Base-by-base conservation (phyloP, 352 stramenopile genomes). In the Discostella stelligera region DNA sequence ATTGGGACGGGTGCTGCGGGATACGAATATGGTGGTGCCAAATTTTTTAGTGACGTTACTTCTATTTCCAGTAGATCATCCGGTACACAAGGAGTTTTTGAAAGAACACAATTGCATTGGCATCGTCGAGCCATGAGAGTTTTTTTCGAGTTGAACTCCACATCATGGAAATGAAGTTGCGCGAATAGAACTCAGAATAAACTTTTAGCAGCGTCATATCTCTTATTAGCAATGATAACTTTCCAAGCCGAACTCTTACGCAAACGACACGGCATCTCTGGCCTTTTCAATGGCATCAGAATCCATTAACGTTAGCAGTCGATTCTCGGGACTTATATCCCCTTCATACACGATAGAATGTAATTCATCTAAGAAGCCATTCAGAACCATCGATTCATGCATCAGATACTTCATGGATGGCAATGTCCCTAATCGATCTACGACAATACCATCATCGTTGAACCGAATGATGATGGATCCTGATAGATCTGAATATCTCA, bases 1-100 rank as follows among this genome's bases (percentile, higher is more conserved):
- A 18, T 70, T 94, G 23, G 46, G 62, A 20, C 75, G 88, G 56
- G 72, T 92, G 13, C 64, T 93, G 48, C 59, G 56, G 41, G 65
- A 92, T 81, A 56, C 48, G n/a, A 70, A 84, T 23, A 87, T 91
- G 73, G 82, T 94, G n/a, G 89, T 91, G 7, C 78, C 87, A 10
- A 94, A 92, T 69, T 94, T 94, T 74, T 66, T 94, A 27, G 78
- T 90, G 5, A 94, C 85, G 8, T 79, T 94, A 21, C 72, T 87
- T 8, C 23, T 94, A 41, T 92, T 92, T 74, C 89, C 89, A 49
- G 73, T 87, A 55, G 77, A 88, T 41, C 89, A 94, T 78, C 84
- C 86, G 23, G 79, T 77, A 21, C 89, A 94, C 71, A 75, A 85
- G 27, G 77, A 82, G 0, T 94, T 89, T 63, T 65, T 93, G 21